Evolutionary conservation across 169 alveolate species (phyloP).

Genomic region (Plasmodium yoelii): DNA sequence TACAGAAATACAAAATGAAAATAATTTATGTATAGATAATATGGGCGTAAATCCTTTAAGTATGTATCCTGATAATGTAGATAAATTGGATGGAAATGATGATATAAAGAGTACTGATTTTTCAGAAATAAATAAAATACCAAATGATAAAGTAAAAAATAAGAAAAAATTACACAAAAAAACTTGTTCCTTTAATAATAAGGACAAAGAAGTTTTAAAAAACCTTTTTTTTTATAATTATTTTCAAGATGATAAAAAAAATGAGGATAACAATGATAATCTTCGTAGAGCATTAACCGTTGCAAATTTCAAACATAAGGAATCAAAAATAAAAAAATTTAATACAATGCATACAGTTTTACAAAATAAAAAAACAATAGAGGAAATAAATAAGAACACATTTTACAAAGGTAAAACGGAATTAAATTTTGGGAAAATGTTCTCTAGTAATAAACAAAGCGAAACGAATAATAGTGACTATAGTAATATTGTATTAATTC

Average conservation of each 20-base stretch:
- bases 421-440: not conserved
- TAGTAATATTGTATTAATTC: slow-evolving; percentile 33
- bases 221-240: slow-evolving; percentile 22
- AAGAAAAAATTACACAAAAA: not conserved
- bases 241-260: slow-evolving; percentile 17
- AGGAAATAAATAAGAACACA: not conserved
- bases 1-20: not conserved
- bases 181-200: slow-evolving; percentile 11
- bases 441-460: not conserved
- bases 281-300: slow-evolving; percentile 2
- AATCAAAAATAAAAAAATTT: no score
- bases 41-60: not conserved
- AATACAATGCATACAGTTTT: not conserved
- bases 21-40: not conserved
- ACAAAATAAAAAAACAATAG: not conserved
- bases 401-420: slow-evolving; percentile 1
- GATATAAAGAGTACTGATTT: not conserved
- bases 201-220: slow-evolving; percentile 36
- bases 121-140: not conserved
- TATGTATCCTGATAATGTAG: not conserved
- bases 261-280: slow-evolving; percentile 14
- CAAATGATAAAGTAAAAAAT: not conserved
- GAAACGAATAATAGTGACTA: slow-evolving; percentile 6
- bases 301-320: not conserved
- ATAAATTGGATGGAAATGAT: not conserved